A percentile compares a stretch with the other conserved stretches of the same genome.
Evolutionary conservation across 2,329 filamentous ascomycete genomes (phyloP).

Genomic region (Colletotrichum sp.): DNA sequence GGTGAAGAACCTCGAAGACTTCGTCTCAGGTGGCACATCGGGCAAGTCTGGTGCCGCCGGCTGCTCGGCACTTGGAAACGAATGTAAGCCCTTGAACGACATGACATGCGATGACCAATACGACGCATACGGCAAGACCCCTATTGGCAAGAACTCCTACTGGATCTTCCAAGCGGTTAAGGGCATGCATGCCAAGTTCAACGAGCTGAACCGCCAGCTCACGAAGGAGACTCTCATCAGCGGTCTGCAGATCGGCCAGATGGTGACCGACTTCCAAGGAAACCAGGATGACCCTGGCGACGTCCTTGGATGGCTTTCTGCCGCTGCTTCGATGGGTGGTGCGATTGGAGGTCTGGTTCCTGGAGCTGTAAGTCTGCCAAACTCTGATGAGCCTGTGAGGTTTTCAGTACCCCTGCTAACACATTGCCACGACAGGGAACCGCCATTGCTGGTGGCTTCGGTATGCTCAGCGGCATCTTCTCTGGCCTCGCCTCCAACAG

Average conservation of each 20-base stretch:
- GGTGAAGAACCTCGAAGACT: constrained; percentile 7
- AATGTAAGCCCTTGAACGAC: constrained; percentile 4
- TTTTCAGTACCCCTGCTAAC: not conserved
- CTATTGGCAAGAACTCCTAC: not conserved
- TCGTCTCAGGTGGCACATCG: not conserved
- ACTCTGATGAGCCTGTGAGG: not conserved
- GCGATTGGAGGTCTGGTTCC: not conserved
- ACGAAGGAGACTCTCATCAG: constrained; percentile 3
- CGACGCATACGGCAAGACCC: not conserved
- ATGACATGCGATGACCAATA: not conserved
- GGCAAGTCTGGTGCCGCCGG: constrained; percentile 8
- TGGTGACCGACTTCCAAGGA: constrained; percentile 9
- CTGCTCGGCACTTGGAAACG: not conserved
- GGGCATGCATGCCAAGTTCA: constrained; percentile 15
- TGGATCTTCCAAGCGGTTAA: constrained; percentile 16
- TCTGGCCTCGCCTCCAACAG: not conserved
- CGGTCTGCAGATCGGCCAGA: not conserved
- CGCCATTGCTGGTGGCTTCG: not conserved
- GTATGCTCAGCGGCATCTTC: not conserved
- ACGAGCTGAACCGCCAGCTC: constrained; percentile 5
- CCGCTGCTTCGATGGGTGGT: not conserved
- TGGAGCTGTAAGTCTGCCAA: not conserved
- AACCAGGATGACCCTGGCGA: not conserved
- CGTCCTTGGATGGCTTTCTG: not conserved
- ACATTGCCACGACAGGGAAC: not conserved